Percentiles rank a stretch among this genome's conserved stretches.
These are phyloP conservation scores for carrot (Daucus carota) DNA, from an alignment of 129 eudicot species.

Conservation along the genomic window DNA sequence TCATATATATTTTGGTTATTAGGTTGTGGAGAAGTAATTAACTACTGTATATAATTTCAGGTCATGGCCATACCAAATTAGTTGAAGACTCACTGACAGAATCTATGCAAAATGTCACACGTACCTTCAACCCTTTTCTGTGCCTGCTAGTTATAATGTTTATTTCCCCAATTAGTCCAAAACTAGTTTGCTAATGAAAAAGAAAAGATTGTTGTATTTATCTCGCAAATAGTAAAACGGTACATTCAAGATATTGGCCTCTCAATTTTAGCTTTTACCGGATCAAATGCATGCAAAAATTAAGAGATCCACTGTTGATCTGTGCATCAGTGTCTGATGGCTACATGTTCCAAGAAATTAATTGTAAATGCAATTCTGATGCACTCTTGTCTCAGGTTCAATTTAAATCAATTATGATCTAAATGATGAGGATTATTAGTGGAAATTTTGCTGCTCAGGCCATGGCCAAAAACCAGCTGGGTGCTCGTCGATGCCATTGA, in stretches of 20 bases:
- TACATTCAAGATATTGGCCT: neutral
- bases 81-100: slow-evolving; percentile 19
- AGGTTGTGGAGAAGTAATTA: neutral
- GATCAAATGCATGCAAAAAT: neutral
- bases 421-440: slow-evolving; percentile 6
- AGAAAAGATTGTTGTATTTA: neutral
- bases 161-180: slow-evolving; percentile 11
- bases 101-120: slow-evolving; percentile 23
- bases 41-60: neutral
- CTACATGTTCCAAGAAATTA: neutral
- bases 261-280: neutral
- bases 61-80: slow-evolving; percentile 27
- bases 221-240: neutral
- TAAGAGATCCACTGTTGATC: neutral
- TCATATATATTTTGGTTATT: too few relatives aligned
- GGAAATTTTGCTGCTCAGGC: slow-evolving; percentile 55
- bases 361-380: neutral
- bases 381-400: neutral
- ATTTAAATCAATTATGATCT: neutral
- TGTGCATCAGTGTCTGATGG: neutral
- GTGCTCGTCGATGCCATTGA: slow-evolving; percentile 53
- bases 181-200: neutral
- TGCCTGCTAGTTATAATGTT: neutral
- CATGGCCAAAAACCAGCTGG: slow-evolving; percentile 79
- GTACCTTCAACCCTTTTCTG: slow-evolving; percentile 33